Evolutionary conservation across 2,329 filamentous ascomycete species (phyloP).

Genomic region (Xylaria sp.): DNA sequence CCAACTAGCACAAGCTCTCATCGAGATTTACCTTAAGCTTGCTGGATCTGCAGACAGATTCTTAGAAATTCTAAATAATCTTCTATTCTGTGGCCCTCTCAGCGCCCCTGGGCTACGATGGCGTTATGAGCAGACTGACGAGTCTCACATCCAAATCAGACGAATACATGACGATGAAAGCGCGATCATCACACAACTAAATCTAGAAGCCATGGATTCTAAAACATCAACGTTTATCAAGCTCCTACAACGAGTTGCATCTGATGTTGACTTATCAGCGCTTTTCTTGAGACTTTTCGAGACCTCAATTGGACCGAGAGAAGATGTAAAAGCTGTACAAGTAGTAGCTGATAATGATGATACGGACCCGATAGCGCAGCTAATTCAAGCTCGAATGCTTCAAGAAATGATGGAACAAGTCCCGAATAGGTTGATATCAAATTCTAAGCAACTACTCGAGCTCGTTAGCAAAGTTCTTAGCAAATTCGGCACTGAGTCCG

Average conservation of each 20-base stretch:
- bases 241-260: constrained; percentile 60
- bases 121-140: constrained; percentile 59
- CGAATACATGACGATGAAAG: constrained; percentile 43
- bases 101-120: constrained; percentile 55
- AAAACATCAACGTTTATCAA: constrained; percentile 61
- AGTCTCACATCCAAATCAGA: constrained; percentile 64
- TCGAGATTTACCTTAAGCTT: constrained; percentile 68
- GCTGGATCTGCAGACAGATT: constrained; percentile 63
- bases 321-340: constrained; percentile 42
- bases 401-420: constrained; percentile 72
- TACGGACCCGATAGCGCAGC: constrained; percentile 53
- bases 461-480: constrained; percentile 70
- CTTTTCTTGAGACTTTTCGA: constrained; percentile 70
- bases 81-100: constrained; percentile 65
- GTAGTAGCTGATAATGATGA: constrained; percentile 48
- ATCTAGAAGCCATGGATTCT: constrained; percentile 58
- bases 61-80: constrained; percentile 59
- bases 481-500: constrained; percentile 54
- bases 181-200: constrained; percentile 44
- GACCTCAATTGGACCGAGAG: constrained; percentile 62
- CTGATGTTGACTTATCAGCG: constrained; percentile 66
- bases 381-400: constrained; percentile 70
- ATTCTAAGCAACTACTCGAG: constrained; percentile 72
- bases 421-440: constrained; percentile 70
- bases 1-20: constrained; percentile 59